A percentile compares a stretch with the other conserved stretches of the same genome.
These are phyloP conservation scores for Citrus sp. DNA, from an alignment of 345 rosid genomes.

Conservation along the genomic window DNA sequence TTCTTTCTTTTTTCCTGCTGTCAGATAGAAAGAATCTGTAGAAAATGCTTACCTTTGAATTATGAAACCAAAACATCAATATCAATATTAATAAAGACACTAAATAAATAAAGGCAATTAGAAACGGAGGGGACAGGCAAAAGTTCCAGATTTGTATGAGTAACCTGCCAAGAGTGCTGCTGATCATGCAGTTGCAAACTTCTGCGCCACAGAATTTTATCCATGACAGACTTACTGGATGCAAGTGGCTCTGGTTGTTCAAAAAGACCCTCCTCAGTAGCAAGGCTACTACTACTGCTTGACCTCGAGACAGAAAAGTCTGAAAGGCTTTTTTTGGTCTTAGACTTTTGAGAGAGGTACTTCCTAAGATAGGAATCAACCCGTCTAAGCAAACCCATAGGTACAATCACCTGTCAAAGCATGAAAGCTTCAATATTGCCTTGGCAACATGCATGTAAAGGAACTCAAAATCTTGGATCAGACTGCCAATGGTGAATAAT, in stretches of 20 bases:
- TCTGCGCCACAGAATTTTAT: conserved; percentile 48
- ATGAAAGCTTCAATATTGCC: conserved; percentile 8
- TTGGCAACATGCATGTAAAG: conserved; percentile 2
- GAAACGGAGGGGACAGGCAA: neutral
- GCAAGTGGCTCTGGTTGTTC: conserved; percentile 58
- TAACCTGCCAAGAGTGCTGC: conserved; percentile 80
- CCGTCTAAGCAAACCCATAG: conserved; percentile 55
- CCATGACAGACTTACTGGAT: conserved; percentile 43
- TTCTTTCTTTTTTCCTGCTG: neutral
- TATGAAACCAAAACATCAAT: neutral
- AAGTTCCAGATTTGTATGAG: conserved; percentile 14
- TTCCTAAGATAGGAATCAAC: conserved; percentile 61
- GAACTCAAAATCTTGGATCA: neutral
- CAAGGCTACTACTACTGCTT: conserved; percentile 53
- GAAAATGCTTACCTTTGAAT: conserved; percentile 3
- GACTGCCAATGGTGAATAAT: neutral
- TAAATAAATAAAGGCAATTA: neutral
- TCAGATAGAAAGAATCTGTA: neutral
- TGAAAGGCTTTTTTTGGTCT: conserved; percentile 32
- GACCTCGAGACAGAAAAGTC: conserved; percentile 54
- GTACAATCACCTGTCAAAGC: conserved; percentile 58
- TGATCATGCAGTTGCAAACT: conserved; percentile 64
- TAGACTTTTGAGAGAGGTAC: conserved; percentile 51
- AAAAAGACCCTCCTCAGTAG: conserved; percentile 64
- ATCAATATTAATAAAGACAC: neutral